Percentiles rank a stretch among this genome's conserved stretches.
Evolutionary conservation across 116 monocot species (phyloP).

Genomic region (Posidonia oceanica): DNA sequence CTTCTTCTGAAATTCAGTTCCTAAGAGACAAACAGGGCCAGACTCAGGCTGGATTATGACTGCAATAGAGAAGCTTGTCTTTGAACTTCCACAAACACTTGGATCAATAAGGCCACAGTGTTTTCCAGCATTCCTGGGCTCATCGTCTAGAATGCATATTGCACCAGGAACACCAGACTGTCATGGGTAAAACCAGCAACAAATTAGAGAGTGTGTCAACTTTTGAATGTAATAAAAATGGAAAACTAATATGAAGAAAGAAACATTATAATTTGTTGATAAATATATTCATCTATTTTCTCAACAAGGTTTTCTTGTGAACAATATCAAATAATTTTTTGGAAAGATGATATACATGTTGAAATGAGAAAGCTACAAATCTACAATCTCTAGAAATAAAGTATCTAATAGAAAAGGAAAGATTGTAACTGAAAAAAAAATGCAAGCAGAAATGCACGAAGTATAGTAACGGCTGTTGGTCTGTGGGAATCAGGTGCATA

Average conservation of each 20-base stretch:
- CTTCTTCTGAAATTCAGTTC: constrained; percentile 88
- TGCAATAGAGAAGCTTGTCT: constrained; percentile 64
- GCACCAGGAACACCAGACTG: constrained; percentile 79
- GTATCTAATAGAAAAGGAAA: no score
- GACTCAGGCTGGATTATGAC: constrained; percentile 94
- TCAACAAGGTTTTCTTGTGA: no score
- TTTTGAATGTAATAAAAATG: not conserved
- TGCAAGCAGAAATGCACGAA: no score
- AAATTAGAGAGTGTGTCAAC: not conserved
- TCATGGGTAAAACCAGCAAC: constrained; percentile 1
- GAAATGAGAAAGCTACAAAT: no score
- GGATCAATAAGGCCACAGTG: constrained; percentile 83
- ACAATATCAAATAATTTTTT: no score
- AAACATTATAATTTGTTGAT: not conserved
- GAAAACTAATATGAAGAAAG: not conserved
- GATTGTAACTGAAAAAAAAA: no score
- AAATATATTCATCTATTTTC: no score
- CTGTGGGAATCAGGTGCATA: no score
- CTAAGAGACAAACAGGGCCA: constrained; percentile 93
- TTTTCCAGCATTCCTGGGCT: constrained; percentile 63
- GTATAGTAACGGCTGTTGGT: no score
- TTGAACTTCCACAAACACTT: constrained; percentile 47
- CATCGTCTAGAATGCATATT: constrained; percentile 95
- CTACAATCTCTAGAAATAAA: no score
- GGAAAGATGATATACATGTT: no score